These are phyloP conservation scores for Neoboletus subvelutipes DNA, from an alignment of 768 basidiomycete species.

Conservation along the genomic window DNA sequence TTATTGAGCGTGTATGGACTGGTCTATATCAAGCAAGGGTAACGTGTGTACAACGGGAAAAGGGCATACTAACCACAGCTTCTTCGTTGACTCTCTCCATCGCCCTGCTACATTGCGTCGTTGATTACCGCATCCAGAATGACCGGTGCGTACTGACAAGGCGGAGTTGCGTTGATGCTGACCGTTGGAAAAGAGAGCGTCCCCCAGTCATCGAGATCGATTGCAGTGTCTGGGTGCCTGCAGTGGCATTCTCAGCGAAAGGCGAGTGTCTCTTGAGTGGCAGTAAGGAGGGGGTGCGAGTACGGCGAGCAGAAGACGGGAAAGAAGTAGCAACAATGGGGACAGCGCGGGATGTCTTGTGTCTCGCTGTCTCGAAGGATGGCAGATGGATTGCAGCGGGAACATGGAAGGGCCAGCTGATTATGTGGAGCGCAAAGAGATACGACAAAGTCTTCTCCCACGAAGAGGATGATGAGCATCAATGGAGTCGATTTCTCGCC, in stretches of 20 bases:
- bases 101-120: background rate
- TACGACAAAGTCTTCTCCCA: background rate
- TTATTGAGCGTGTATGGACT: background rate
- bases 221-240: background rate
- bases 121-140: background rate
- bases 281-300: background rate
- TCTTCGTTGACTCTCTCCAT: background rate
- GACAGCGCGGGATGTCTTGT: background rate
- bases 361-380: background rate
- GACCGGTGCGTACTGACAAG: background rate
- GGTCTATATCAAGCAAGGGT: background rate
- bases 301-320: background rate
- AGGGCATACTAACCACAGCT: background rate
- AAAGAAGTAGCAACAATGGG: background rate
- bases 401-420: background rate
- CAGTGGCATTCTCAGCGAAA: background rate
- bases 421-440: background rate
- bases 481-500: background rate
- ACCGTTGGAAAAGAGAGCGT: background rate
- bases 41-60: background rate
- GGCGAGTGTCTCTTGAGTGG: background rate
- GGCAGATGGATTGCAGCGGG: conserved; percentile 8
- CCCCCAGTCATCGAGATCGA: background rate
- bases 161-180: background rate
- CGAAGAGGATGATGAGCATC: background rate